A percentile compares a stretch with the other conserved stretches of the same genome.
These are phyloP conservation scores for Verbena officinalis DNA, from an alignment of 257 asterid genomes.

Conservation along the genomic window DNA sequence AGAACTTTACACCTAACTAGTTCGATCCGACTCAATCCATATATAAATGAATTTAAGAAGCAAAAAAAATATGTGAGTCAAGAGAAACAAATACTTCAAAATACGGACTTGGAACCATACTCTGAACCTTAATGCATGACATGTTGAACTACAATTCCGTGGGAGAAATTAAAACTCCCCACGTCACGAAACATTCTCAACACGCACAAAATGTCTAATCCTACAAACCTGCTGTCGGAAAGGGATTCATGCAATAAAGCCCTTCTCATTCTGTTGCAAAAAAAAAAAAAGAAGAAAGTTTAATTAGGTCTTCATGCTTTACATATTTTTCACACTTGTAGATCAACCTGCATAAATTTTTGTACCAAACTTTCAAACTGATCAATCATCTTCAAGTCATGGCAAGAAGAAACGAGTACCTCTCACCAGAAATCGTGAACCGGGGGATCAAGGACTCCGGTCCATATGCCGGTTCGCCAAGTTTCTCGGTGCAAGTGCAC, in stretches of 20 bases:
- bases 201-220: conserved; percentile 26
- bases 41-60: too few species aligned
- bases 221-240: conserved; percentile 29
- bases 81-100: too few species aligned
- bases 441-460: conserved; percentile 50
- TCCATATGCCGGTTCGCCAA: conserved; percentile 55
- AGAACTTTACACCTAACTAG: too few species aligned
- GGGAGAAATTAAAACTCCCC: not conserved
- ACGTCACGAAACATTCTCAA: conserved; percentile 4
- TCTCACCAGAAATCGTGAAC: conserved; percentile 55
- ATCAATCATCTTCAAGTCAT: conserved; percentile 20
- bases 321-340: not conserved
- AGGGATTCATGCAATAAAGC: conserved; percentile 42
- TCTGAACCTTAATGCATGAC: too few species aligned
- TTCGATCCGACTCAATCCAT: too few species aligned
- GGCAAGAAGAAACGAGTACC: conserved; percentile 46
- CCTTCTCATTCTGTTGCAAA: conserved; percentile 30
- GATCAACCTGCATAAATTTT: not conserved
- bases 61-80: too few species aligned
- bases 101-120: too few species aligned
- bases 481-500: conserved; percentile 47
- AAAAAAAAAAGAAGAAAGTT: conserved; percentile 3
- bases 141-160: too few species aligned
- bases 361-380: not conserved
- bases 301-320: conserved; percentile 12